These are phyloP conservation scores for Cercophora samala DNA, from an alignment of 495 filamentous ascomycete genomes.

Conservation along the genomic window DNA sequence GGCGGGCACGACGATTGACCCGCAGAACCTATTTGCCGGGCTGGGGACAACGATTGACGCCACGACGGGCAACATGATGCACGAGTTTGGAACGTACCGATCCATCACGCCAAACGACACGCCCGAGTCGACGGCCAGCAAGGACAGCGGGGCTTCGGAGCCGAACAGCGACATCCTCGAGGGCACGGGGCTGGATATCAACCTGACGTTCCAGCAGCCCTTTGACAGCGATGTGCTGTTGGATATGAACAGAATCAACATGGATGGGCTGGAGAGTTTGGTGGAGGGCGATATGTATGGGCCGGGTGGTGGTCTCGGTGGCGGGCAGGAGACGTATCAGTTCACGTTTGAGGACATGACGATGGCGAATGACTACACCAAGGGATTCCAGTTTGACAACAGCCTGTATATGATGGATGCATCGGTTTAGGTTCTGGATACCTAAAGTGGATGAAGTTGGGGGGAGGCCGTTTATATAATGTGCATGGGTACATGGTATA, in stretches of 20 bases:
- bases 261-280: conserved; percentile 21
- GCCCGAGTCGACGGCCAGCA: conserved; percentile 48
- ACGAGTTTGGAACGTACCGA: conserved; percentile 48
- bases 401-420: conserved; percentile 42
- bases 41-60: conserved; percentile 29
- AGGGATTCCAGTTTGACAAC: conserved; percentile 43
- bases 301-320: not conserved
- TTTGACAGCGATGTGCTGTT: conserved; percentile 37
- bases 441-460: not conserved
- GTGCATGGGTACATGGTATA: conserved; percentile 5
- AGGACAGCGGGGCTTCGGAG: conserved; percentile 51
- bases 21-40: conserved; percentile 41
- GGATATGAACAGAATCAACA: conserved; percentile 31
- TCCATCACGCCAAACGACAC: conserved; percentile 53
- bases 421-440: conserved; percentile 6
- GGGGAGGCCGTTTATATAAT: not conserved
- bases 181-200: conserved; percentile 44
- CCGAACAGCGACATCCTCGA: conserved; percentile 55
- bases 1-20: conserved; percentile 44
- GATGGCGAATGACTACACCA: conserved; percentile 32
- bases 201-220: conserved; percentile 39
- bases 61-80: conserved; percentile 37
- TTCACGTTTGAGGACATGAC: conserved; percentile 43
- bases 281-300: conserved; percentile 19
- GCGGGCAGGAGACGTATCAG: conserved; percentile 15